A percentile compares a stretch with the other conserved stretches of the same genome.
These are phyloP conservation scores for Penicillium tannophilum DNA, from an alignment of 495 filamentous ascomycete genomes.

Conservation along the genomic window DNA sequence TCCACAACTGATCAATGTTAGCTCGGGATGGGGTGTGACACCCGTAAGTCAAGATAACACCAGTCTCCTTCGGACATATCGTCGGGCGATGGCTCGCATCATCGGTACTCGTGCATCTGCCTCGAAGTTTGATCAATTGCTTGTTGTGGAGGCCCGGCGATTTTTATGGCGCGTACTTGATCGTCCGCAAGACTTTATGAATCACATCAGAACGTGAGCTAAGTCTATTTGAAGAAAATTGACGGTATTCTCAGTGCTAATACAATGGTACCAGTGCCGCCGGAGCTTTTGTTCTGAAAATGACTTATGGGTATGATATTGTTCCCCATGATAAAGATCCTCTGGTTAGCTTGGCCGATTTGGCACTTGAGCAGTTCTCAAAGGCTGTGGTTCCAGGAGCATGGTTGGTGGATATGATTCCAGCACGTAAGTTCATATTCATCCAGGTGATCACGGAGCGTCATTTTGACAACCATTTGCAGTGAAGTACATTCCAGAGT, in stretches of 20 bases:
- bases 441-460: too few species aligned
- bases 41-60: neutral
- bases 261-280: slow-evolving; percentile 10
- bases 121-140: slow-evolving; percentile 3
- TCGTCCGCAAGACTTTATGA: slow-evolving; percentile 21
- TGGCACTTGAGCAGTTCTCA: slow-evolving; percentile 44
- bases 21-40: neutral
- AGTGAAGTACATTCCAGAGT: slow-evolving; percentile 41
- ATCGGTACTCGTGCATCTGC: slow-evolving; percentile 1
- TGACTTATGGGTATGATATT: slow-evolving; percentile 51
- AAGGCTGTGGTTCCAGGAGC: slow-evolving; percentile 42
- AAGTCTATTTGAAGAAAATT: neutral
- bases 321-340: slow-evolving; percentile 43
- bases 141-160: neutral
- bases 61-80: neutral
- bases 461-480: neutral
- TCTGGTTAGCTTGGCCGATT: slow-evolving; percentile 40
- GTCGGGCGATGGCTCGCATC: neutral
- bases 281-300: slow-evolving; percentile 49
- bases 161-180: neutral
- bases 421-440: slow-evolving; percentile 5
- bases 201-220: slow-evolving; percentile 22
- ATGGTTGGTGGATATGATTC: slow-evolving; percentile 50
- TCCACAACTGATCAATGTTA: neutral
- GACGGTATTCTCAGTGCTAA: neutral